Percentiles rank a stretch among this genome's conserved stretches.
These are phyloP conservation scores for Backusella sp. DNA, from an alignment of 192 early-diverging fungal genomes.

Conservation along the genomic window DNA sequence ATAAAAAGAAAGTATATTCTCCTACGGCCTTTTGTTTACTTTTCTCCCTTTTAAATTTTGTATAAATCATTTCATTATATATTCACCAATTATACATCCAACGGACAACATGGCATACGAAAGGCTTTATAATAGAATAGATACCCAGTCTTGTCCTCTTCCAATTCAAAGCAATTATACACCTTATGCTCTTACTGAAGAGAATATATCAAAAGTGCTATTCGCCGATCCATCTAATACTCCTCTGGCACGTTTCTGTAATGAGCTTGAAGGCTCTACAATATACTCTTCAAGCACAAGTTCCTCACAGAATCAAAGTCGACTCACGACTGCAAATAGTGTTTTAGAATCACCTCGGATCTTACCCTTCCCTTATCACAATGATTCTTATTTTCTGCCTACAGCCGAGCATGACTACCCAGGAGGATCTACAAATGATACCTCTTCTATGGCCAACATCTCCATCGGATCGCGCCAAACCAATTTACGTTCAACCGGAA, in stretches of 20 bases:
- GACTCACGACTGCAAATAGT: neutral
- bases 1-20: neutral
- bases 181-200: neutral
- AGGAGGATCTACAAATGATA: neutral
- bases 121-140: neutral
- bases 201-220: constrained; percentile 10
- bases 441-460: neutral
- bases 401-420: constrained; percentile 19
- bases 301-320: neutral
- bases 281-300: neutral
- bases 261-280: neutral
- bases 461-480: constrained; percentile 1
- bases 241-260: constrained; percentile 9
- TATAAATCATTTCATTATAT: neutral
- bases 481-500: neutral
- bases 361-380: constrained; percentile 24
- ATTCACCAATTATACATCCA: neutral
- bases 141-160: neutral
- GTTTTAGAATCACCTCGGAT: constrained; percentile 19
- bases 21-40: neutral
- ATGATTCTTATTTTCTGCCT: constrained; percentile 22
- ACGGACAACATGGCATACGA: neutral
- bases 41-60: neutral
- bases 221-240: neutral
- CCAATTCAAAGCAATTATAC: neutral